Conservation (phyloP, 108 stramenopile species). For the Pseudonitzschia delicatissima region DNA sequence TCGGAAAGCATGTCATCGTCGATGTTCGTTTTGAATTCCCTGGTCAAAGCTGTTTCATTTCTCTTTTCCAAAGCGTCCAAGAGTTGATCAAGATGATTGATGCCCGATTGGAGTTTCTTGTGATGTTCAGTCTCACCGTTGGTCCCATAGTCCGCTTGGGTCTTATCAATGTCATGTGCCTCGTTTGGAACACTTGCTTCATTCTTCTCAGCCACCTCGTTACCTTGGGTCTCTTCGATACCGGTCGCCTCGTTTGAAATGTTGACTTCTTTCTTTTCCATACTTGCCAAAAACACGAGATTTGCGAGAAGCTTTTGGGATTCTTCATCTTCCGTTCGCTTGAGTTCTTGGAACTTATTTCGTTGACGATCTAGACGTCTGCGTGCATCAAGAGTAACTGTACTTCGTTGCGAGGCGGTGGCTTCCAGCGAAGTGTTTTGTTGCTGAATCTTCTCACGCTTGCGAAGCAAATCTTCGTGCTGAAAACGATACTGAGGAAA, state of each 20-base stretch:
- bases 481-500: constrained; percentile 17
- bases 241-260: too few relatives aligned
- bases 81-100: background rate
- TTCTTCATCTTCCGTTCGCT: background rate
- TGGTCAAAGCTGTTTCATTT: background rate
- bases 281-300: background rate
- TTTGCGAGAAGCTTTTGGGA: background rate
- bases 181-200: too few relatives aligned
- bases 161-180: too few relatives aligned
- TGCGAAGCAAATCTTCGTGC: constrained; percentile 24
- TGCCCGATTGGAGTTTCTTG: too few relatives aligned
- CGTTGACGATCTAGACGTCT: constrained; percentile 3
- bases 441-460: constrained; percentile 27
- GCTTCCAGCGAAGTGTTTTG: background rate
- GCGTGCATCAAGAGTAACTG: background rate
- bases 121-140: too few relatives aligned
- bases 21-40: constrained; percentile 7
- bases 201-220: background rate
- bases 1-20: constrained; percentile 1
- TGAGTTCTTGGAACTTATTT: background rate
- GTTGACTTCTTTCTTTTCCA: background rate
- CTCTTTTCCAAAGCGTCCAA: background rate
- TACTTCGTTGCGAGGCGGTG: background rate
- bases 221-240: background rate
- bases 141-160: too few relatives aligned